Evolutionary conservation across 768 basidiomycete species (phyloP).

Genomic region (Kondoa subrosea): DNA sequence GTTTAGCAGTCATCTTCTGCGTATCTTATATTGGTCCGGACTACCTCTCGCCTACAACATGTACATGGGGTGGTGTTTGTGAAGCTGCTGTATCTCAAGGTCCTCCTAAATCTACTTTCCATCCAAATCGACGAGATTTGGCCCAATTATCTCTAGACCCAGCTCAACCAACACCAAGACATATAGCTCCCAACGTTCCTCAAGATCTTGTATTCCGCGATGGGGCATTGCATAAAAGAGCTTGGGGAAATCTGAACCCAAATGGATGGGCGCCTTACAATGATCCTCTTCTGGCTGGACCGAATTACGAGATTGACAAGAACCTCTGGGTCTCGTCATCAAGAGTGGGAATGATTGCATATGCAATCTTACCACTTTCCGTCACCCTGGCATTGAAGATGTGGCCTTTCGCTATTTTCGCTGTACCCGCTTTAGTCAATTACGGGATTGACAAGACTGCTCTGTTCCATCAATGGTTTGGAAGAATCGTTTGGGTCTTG

Average conservation of each 20-base stretch:
- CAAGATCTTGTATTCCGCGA: background rate
- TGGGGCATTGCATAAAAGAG: background rate
- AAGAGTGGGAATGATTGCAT: slow-evolving; percentile 52
- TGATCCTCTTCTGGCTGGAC: slow-evolving; percentile 35
- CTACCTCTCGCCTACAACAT: slow-evolving; percentile 39
- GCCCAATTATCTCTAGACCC: background rate
- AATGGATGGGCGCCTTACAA: slow-evolving; percentile 24
- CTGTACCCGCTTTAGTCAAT: slow-evolving; percentile 46
- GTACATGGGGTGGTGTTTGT: slow-evolving; percentile 22
- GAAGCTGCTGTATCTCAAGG: background rate
- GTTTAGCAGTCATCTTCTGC: slow-evolving; percentile 38
- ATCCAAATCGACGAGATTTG: slow-evolving; percentile 22
- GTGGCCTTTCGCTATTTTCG: slow-evolving; percentile 53
- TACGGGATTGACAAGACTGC: slow-evolving; percentile 61
- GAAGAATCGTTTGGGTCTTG: slow-evolving; percentile 51
- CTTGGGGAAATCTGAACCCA: slow-evolving; percentile 14
- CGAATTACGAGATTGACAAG: slow-evolving; percentile 49
- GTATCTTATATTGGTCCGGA: slow-evolving; percentile 50
- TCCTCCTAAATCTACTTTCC: slow-evolving; percentile 26
- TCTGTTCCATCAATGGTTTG: slow-evolving; percentile 54
- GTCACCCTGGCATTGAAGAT: slow-evolving; percentile 53
- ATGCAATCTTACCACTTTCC: slow-evolving; percentile 53
- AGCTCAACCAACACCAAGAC: background rate
- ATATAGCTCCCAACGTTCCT: background rate
- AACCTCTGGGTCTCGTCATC: slow-evolving; percentile 56